Conservation (phyloP, 768 basidiomycete genomes). For the Crepidotus variabilis region DNA sequence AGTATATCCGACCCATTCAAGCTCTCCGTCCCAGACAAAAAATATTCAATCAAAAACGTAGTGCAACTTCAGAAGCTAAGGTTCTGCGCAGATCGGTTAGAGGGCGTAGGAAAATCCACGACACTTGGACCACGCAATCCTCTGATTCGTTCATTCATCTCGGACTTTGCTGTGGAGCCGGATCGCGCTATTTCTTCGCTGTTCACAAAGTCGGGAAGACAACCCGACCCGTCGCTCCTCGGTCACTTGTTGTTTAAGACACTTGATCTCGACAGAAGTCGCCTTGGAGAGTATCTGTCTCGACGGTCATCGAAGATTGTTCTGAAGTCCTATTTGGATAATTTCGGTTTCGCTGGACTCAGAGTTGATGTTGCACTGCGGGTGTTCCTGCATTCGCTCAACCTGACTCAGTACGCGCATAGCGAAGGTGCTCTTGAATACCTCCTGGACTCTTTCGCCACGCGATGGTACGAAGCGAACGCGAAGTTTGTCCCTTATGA, state of each 20-base stretch:
- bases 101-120: conserved; percentile 43
- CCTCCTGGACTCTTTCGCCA: conserved; percentile 80
- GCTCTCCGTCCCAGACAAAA: conserved; percentile 63
- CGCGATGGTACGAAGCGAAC: conserved; percentile 90
- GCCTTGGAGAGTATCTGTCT: conserved; percentile 82
- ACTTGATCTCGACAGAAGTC: conserved; percentile 75
- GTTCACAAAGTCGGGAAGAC: conserved; percentile 54
- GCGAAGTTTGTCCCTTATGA: conserved; percentile 73
- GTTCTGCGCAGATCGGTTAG: conserved; percentile 67
- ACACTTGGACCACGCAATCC: conserved; percentile 50
- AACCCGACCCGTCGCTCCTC: conserved; percentile 69
- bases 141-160: conserved; percentile 66
- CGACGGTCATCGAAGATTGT: conserved; percentile 69
- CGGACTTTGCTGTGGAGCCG: conserved; percentile 79
- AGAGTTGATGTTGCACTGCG: conserved; percentile 88
- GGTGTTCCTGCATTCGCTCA: conserved; percentile 80
- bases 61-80: conserved; percentile 71
- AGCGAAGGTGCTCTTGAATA: conserved; percentile 53
- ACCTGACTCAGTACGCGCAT: conserved; percentile 42
- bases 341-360: conserved; percentile 80
- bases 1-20: conserved; percentile 50
- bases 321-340: conserved; percentile 81
- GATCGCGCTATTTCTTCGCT: conserved; percentile 72
- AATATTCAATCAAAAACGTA: conserved; percentile 87
- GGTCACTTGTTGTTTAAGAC: conserved; percentile 80